Base-by-base conservation (phyloP, 139 green algal genomes). In the Tetradesmus lagerheimii region DNA sequence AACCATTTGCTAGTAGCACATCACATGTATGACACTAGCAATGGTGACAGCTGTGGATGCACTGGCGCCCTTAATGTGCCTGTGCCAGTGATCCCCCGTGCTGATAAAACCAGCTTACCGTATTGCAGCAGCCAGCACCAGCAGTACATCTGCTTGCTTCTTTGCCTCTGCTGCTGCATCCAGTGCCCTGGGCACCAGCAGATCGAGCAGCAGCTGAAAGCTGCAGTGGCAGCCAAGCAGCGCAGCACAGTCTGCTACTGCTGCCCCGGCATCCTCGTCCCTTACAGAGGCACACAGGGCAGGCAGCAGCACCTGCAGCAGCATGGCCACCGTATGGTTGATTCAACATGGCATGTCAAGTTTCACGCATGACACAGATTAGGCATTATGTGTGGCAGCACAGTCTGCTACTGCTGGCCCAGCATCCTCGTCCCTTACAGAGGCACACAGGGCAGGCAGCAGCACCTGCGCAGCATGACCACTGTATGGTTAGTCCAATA, bases 151-250 rank as follows among this genome's bases (percentile, higher is more conserved):
- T n/a, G 84, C 84, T 39, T 89, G 84, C 38, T 31, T 82, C 9
- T 35, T 18, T 31, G 74, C n/a, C 23, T 25, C 84, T 23, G 39
- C 84, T 45, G 38, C 9, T 27, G 38, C 3, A n/a, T 89, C 84
- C 39, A 23, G 34, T 31, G 57, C 6, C 20, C 39, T 18, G 0
- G 84, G 66, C 12, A 25, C 67, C 39, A 94, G 84, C 50, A 92
- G 88, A 83, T 90, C 66, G 38, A 94, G 53, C 64, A 88, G 29
- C 66, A 92, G 64, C 62, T 66, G 37, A 16, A 88, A 79, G 39
- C 67, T 39, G 34, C 85, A 87, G 86, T 90, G 90, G 62, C 90
- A 92, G 41, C 85, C 92, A 9, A 93, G 16, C 34, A 94, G 35
- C n/a, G 83, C 53, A 20, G 78, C 64, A 90, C 90, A 80, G 77